Percentiles rank a stretch among this genome's conserved stretches.
Conservation (phyloP, 805 yeast species). For the Candida palmyrensis region DNA sequence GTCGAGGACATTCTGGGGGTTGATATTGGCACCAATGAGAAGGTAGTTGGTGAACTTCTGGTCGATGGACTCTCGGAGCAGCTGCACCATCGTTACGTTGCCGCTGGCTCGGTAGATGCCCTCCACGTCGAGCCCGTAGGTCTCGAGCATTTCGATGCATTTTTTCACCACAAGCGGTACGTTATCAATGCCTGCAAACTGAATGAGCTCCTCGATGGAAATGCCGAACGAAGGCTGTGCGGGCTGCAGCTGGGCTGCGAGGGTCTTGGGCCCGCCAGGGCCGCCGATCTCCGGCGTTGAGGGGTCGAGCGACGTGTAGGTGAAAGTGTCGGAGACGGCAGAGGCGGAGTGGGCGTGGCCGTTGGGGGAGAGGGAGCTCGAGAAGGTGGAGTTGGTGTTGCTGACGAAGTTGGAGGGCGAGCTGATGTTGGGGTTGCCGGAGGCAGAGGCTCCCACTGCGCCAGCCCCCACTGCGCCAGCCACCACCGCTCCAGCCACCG, state of each 20-base stretch:
- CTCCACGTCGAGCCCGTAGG: conserved; percentile 77
- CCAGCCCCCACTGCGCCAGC: not conserved
- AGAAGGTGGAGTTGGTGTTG: not conserved
- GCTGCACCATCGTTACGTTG: conserved; percentile 66
- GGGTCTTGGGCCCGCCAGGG: conserved; percentile 33
- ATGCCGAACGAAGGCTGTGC: conserved; percentile 68
- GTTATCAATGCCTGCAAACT: conserved; percentile 76
- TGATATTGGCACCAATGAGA: conserved; percentile 36
- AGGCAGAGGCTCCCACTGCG: not conserved
- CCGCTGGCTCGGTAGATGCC: conserved; percentile 90
- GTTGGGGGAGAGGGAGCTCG: not conserved
- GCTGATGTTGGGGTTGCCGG: conserved; percentile 1
- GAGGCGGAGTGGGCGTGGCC: not conserved
- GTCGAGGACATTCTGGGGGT: conserved; percentile 49
- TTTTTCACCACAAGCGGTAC: conserved; percentile 88
- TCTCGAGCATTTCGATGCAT: conserved; percentile 83
- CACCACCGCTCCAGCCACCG: not conserved
- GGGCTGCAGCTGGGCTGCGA: conserved; percentile 7
- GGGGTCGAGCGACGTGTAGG: conserved; percentile 31
- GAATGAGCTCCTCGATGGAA: conserved; percentile 71
- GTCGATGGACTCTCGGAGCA: conserved; percentile 66
- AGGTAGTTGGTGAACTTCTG: conserved; percentile 63
- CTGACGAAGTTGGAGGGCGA: conserved; percentile 1
- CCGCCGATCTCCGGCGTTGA: conserved; percentile 31
- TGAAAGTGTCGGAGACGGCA: conserved; percentile 1